Base-by-base conservation (phyloP, 2,329 filamentous ascomycete species). In the Monosporascus sp. region DNA sequence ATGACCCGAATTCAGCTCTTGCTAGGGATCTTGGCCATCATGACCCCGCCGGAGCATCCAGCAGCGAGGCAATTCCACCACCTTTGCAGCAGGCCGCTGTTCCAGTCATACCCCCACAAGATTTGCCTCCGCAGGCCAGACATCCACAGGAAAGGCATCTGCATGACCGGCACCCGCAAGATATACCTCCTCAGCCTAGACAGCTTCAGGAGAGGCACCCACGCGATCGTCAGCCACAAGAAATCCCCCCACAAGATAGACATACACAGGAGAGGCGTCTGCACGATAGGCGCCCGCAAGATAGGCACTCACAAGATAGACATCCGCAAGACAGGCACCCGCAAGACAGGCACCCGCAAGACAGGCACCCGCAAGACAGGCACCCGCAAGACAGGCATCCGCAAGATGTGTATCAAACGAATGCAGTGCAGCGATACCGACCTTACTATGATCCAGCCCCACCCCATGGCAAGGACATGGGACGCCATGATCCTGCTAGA, bases 1-100 rank as follows among this genome's bases (percentile, higher is more conserved):
- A 96, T 68, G 91, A 96, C 64, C 89, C 90, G 2, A 84, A 91
- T 63, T 88, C 87, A 7, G 80, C 82, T 44, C 73, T 94, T 53
- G 87, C 87, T 7, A 79, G 84, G 51, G 85, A 90, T 57, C 73
- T 94, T 68, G 83, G 80, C 18, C 86, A 86, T 52, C 70, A 76
- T 52, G 79, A 81, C 24, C 68, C 73, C 5, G 65, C 69, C 6
- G 71, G 73, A 2, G 70, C 77, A 9, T 66, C 72, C 11, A 76
- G 73, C 60, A 74, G 75, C 7, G 84, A 87, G 58, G 65, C 74
- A 7, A 77, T 74, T 0, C 58, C 77, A 17, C 58, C 77, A 17
- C 77, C 79, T 22, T 75, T 80, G 0, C 82, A 85, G 55, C 85
- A 78, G 65, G 58, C 60, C 5, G 60, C 62, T 43, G 61, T 56